Percentiles rank a stretch among this genome's conserved stretches.
These are phyloP conservation scores for Trichoderma aggressivum DNA, from an alignment of 2,329 filamentous ascomycete species.

Conservation along the genomic window DNA sequence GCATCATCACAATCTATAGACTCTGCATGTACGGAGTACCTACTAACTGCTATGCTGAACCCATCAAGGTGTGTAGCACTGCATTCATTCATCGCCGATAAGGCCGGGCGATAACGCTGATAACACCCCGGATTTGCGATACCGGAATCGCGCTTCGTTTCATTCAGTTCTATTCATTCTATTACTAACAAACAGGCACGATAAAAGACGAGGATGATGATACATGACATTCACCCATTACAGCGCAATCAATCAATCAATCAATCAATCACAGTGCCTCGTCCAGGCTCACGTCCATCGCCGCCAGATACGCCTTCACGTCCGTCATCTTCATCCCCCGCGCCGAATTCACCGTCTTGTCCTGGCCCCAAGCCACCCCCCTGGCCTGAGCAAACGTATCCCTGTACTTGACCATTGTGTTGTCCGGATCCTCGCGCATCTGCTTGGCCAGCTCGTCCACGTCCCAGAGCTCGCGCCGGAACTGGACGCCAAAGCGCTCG, in stretches of 20 bases:
- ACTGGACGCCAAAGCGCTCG: constrained; percentile 33
- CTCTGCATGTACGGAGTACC: neutral
- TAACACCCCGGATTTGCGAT: neutral
- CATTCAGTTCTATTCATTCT: neutral
- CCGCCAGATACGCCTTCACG: constrained; percentile 39
- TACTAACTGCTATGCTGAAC: neutral
- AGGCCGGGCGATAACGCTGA: neutral
- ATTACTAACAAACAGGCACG: neutral
- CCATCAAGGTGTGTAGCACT: neutral
- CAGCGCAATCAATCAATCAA: neutral
- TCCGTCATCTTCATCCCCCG: constrained; percentile 44
- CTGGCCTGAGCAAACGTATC: constrained; percentile 56
- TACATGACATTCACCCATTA: neutral
- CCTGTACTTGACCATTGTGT: constrained; percentile 55
- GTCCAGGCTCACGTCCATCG: constrained; percentile 19
- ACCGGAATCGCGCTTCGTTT: neutral
- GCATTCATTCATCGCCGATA: neutral
- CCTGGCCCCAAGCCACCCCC: constrained; percentile 57
- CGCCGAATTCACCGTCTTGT: constrained; percentile 50
- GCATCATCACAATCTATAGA: neutral
- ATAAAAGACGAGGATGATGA: neutral
- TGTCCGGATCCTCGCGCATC: constrained; percentile 43
- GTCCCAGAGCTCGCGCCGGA: constrained; percentile 51
- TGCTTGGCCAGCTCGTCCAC: constrained; percentile 43
- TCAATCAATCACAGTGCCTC: neutral